These are phyloP conservation scores for Kluyveromyces nonfermentans DNA, from an alignment of 805 yeast genomes.

Conservation along the genomic window DNA sequence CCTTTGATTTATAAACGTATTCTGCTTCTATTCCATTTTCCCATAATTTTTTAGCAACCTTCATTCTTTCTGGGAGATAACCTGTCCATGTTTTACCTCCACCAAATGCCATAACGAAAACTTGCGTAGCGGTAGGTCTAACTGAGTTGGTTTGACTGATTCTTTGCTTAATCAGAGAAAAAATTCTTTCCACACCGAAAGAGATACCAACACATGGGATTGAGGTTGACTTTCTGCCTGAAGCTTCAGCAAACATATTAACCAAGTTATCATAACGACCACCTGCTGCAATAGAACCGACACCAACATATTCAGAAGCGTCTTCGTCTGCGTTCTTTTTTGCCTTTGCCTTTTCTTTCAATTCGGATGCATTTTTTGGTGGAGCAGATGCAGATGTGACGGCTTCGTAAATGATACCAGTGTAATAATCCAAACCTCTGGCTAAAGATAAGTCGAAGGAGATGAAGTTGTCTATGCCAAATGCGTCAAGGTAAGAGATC, in stretches of 20 bases:
- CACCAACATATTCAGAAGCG: constrained; percentile 94
- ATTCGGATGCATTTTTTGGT: constrained; percentile 66
- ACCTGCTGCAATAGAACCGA: constrained; percentile 98
- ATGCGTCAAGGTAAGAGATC: constrained; percentile 74
- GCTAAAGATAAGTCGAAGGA: constrained; percentile 93
- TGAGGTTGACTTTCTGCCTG: constrained; percentile 65
- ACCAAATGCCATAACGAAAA: constrained; percentile 94
- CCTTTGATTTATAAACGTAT: constrained; percentile 85
- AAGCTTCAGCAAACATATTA: constrained; percentile 85
- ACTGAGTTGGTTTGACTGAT: constrained; percentile 50
- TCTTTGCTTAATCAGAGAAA: constrained; percentile 79
- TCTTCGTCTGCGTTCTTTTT: constrained; percentile 56
- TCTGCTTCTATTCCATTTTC: constrained; percentile 81
- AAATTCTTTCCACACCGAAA: constrained; percentile 92
- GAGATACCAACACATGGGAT: constrained; percentile 98
- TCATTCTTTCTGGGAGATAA: constrained; percentile 85
- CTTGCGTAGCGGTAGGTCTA: constrained; percentile 85
- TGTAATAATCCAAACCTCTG: constrained; percentile 94
- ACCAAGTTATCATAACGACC: constrained; percentile 96
- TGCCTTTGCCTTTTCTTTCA: constrained; percentile 39
- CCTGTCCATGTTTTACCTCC: constrained; percentile 97
- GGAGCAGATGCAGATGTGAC: constrained; percentile 97
- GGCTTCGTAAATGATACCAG: constrained; percentile 94
- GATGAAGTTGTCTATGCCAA: constrained; percentile 54
- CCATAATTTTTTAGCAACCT: constrained; percentile 77